Evolutionary conservation across 2,329 filamentous ascomycete genomes (phyloP).

Genomic region (Xenosphaeropsis pyriputrescens): DNA sequence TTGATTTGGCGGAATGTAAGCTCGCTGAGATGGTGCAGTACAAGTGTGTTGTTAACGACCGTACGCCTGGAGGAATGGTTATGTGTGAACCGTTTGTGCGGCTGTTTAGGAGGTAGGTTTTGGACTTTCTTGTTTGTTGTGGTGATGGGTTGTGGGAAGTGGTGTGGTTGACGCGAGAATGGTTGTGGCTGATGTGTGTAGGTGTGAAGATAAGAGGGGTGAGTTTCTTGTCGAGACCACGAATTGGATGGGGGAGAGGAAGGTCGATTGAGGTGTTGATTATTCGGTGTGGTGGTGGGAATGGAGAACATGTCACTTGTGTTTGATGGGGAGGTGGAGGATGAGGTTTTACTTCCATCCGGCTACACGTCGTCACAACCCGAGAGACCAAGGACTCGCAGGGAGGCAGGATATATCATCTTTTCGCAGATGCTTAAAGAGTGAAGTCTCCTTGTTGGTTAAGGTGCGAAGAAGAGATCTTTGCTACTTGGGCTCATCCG

Average conservation of each 20-base stretch:
- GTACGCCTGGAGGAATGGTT: constrained; percentile 27
- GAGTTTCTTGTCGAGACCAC: constrained; percentile 49
- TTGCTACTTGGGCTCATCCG: too few relatives aligned
- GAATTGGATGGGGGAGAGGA: constrained; percentile 32
- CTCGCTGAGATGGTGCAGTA: constrained; percentile 46
- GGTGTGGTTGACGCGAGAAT: neutral
- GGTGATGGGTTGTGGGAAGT: constrained; percentile 1
- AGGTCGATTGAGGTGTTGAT: neutral
- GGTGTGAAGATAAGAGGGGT: constrained; percentile 42
- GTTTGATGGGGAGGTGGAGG: too few relatives aligned
- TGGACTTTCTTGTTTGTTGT: constrained; percentile 1
- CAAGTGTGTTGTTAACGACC: constrained; percentile 37
- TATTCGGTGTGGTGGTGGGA: too few relatives aligned
- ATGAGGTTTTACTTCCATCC: too few relatives aligned
- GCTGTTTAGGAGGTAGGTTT: constrained; percentile 41
- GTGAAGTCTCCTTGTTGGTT: neutral
- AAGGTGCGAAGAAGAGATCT: neutral
- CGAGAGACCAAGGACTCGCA: neutral
- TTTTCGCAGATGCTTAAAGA: neutral
- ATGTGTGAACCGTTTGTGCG: constrained; percentile 42
- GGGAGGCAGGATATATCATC: neutral
- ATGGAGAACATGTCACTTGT: neutral
- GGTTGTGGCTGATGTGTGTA: constrained; percentile 16
- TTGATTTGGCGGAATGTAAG: constrained; percentile 37
- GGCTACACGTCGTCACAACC: too few relatives aligned